Conservation (phyloP, 1,284 basidiomycete species). For the Xerocomus amazonicus region DNA sequence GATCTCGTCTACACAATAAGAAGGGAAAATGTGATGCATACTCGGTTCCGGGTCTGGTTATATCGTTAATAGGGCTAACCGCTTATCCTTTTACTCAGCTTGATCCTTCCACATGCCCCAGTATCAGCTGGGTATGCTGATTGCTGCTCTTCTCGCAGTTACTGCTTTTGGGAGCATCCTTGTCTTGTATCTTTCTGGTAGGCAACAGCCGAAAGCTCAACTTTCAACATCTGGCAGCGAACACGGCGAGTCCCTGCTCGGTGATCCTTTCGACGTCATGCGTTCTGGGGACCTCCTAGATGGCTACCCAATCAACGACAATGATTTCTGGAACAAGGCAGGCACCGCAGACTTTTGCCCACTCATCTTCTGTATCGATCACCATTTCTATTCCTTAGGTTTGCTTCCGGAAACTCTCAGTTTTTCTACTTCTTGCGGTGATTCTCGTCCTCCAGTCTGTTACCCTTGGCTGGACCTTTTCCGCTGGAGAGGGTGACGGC, state of each 20-base stretch:
- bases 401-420: constrained; percentile 51
- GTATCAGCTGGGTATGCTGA: constrained; percentile 49
- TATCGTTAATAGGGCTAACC: too few relatives aligned
- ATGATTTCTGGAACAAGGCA: constrained; percentile 69
- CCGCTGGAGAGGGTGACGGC: constrained; percentile 35
- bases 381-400: constrained; percentile 38
- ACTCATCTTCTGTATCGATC: constrained; percentile 1
- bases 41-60: too few relatives aligned
- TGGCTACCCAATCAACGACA: constrained; percentile 71
- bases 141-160: constrained; percentile 47
- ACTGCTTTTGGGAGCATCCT: constrained; percentile 44
- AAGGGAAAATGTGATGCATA: too few relatives aligned
- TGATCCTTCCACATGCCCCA: constrained; percentile 45
- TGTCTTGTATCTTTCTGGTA: constrained; percentile 39
- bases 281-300: constrained; percentile 68
- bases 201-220: constrained; percentile 46
- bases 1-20: too few relatives aligned
- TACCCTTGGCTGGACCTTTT: constrained; percentile 49
- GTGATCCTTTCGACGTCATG: constrained; percentile 77
- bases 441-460: constrained; percentile 51
- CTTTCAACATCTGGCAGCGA: constrained; percentile 44
- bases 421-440: constrained; percentile 43
- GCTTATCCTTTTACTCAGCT: too few relatives aligned
- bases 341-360: constrained; percentile 24
- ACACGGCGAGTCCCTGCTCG: constrained; percentile 33